Evolutionary conservation across 495 filamentous ascomycete species (phyloP).

Genomic region (Hypoxylon fragiforme): DNA sequence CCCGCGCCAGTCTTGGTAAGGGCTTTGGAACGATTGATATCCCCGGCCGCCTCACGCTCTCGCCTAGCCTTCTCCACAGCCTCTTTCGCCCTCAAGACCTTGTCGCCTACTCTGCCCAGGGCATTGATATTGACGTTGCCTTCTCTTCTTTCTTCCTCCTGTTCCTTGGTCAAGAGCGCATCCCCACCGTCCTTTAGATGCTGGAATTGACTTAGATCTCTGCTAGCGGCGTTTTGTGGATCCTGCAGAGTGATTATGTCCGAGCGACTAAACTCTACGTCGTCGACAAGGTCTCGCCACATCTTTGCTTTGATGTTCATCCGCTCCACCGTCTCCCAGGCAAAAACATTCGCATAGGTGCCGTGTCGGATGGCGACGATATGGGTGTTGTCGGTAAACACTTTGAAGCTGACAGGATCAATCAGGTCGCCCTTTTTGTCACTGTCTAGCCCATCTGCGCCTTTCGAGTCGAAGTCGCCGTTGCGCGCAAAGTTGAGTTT

Average conservation of each 20-base stretch:
- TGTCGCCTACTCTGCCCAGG: constrained; percentile 75
- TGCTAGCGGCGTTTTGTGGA: constrained; percentile 82
- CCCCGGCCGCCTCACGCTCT: constrained; percentile 50
- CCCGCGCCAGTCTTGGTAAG: constrained; percentile 47
- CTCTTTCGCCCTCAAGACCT: constrained; percentile 89
- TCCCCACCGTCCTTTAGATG: constrained; percentile 82
- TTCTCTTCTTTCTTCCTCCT: constrained; percentile 57
- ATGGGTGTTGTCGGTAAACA: constrained; percentile 97
- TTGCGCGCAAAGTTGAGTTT: constrained; percentile 92
- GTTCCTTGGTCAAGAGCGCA: constrained; percentile 59
- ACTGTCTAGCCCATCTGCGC: constrained; percentile 40
- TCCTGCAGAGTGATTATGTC: constrained; percentile 98
- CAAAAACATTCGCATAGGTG: constrained; percentile 87
- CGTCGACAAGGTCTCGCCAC: constrained; percentile 89
- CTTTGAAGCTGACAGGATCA: constrained; percentile 96
- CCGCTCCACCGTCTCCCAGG: constrained; percentile 91
- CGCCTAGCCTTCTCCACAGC: constrained; percentile 81
- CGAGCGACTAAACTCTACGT: constrained; percentile 82
- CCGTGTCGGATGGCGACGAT: constrained; percentile 82
- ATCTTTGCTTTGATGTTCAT: constrained; percentile 98
- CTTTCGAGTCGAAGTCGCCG: constrained; percentile 60
- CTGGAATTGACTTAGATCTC: constrained; percentile 88
- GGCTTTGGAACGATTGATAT: constrained; percentile 54
- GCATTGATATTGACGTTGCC: constrained; percentile 74
- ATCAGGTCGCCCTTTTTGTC: constrained; percentile 75